Evolutionary conservation across 352 stramenopile species (phyloP), one percentile per base, ranked within the genome.

Genomic region (Globisporangium polare): DNA sequence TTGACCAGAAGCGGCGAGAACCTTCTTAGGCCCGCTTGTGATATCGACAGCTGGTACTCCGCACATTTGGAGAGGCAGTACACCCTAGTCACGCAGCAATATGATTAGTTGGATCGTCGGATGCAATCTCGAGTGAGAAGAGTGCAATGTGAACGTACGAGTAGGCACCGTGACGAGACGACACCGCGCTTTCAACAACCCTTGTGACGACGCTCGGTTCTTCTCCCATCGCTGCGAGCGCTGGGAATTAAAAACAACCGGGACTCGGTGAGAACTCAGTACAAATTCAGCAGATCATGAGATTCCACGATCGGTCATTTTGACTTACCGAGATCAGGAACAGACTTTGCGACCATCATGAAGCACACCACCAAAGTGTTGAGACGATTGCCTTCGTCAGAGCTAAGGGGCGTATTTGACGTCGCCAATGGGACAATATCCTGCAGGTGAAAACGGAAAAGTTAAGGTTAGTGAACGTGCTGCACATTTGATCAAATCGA

Each of bases 271-370:
- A 51, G 18, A 18, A 29, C 26, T 12, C 53, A 29, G 39, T 37
- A n/a, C 12, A 31, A 52, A n/a, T 22, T 13, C 22, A n/a, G 24
- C 31, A 26, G 9, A 1, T 22, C 7, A 27, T 27, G 10, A 27
- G n/a, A 26, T 18, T 7, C 4, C 9, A 55, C 27, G 3, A 5
- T 15, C 29, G 20, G 15, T 33, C 8, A 33, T 33, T 42, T 22
- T 24, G 29, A 74, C 75, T 27, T 53, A 86, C 78, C 76, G 17
- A 86, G 53, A 27, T 76, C 61, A 37, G 76, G 71, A 50, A 83
- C 74, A 37, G 66, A 78, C 31, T 74, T 67, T 9, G 77, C 73
- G 15, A 88, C 71, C 72, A 88, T 74, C 68, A 86, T 71, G 63
- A 86, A 88, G 22, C 77, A 87, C 22, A 68, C 57, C 17, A 80